Conservation (phyloP, 495 filamentous ascomycete genomes). For the Daldinia grandis region DNA sequence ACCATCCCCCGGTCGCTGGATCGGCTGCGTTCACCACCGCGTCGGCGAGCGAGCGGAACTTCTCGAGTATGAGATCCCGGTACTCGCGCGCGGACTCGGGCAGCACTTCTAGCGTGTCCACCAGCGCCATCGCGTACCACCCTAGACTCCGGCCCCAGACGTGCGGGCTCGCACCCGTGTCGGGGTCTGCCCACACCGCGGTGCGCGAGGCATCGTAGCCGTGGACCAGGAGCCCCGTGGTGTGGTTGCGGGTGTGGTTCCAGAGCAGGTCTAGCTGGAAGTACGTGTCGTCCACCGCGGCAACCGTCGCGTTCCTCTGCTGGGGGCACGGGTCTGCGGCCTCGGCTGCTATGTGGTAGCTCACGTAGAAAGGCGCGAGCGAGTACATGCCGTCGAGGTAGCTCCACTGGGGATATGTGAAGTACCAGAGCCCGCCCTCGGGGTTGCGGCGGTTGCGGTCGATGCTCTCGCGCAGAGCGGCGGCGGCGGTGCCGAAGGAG, state of each 20-base stretch:
- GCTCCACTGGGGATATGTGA: slow-evolving; percentile 55
- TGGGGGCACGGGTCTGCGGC: neutral
- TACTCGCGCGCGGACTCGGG: slow-evolving; percentile 42
- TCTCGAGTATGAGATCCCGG: slow-evolving; percentile 21
- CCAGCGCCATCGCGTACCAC: slow-evolving; percentile 67
- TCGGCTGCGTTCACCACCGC: slow-evolving; percentile 51
- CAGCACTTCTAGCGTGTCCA: slow-evolving; percentile 63
- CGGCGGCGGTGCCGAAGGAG: slow-evolving; percentile 41
- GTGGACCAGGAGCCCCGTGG: slow-evolving; percentile 60
- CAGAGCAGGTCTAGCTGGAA: slow-evolving; percentile 63
- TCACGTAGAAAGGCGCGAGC: slow-evolving; percentile 50
- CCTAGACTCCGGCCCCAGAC: slow-evolving; percentile 68
- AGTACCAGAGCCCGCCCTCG: slow-evolving; percentile 57
- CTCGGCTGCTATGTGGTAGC: slow-evolving; percentile 13
- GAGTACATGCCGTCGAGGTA: slow-evolving; percentile 61
- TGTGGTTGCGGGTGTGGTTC: slow-evolving; percentile 54
- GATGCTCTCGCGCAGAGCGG: slow-evolving; percentile 51
- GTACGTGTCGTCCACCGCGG: slow-evolving; percentile 53
- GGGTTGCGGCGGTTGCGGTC: slow-evolving; percentile 52
- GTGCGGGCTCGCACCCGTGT: slow-evolving; percentile 63
- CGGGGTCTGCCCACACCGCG: slow-evolving; percentile 63
- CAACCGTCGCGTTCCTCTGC: slow-evolving; percentile 6
- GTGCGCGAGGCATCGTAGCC: slow-evolving; percentile 64
- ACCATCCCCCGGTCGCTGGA: slow-evolving; percentile 61
- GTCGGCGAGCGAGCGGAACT: slow-evolving; percentile 42